Conservation (phyloP, 768 basidiomycete genomes). For the Chiua virens region DNA sequence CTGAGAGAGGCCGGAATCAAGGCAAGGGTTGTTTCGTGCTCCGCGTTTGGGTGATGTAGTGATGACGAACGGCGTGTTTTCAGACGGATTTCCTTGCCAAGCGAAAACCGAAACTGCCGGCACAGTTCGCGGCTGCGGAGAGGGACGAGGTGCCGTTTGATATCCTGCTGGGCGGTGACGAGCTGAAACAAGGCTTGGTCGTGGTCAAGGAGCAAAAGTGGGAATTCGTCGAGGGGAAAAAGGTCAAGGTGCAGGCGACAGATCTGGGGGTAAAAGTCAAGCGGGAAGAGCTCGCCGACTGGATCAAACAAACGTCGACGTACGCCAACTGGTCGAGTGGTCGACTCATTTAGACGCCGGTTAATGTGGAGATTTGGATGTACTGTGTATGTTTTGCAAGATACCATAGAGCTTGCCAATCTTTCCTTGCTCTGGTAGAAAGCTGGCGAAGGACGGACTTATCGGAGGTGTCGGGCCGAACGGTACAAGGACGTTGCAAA, state of each 20-base stretch:
- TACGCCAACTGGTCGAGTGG: conserved; percentile 33
- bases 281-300: conserved; percentile 59
- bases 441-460: too few species aligned
- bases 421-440: too few species aligned
- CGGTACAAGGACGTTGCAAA: too few species aligned
- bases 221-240: conserved; percentile 73
- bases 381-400: not conserved
- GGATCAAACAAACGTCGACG: conserved; percentile 49
- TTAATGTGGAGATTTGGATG: not conserved
- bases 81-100: conserved; percentile 94
- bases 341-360: conserved; percentile 22
- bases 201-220: conserved; percentile 90
- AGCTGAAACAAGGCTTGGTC: conserved; percentile 81
- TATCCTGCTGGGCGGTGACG: conserved; percentile 85
- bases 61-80: not conserved
- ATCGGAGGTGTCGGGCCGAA: too few species aligned
- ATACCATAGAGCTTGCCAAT: conserved; percentile 6
- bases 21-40: conserved; percentile 39
- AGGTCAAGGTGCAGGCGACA: conserved; percentile 55
- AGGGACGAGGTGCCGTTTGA: conserved; percentile 92
- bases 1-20: conserved; percentile 87
- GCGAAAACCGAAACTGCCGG: conserved; percentile 81
- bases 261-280: conserved; percentile 68
- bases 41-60: not conserved
- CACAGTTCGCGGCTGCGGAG: conserved; percentile 90